These are phyloP conservation scores for Spiraea crenata DNA, from an alignment of 331 rosid species.

Conservation along the genomic window DNA sequence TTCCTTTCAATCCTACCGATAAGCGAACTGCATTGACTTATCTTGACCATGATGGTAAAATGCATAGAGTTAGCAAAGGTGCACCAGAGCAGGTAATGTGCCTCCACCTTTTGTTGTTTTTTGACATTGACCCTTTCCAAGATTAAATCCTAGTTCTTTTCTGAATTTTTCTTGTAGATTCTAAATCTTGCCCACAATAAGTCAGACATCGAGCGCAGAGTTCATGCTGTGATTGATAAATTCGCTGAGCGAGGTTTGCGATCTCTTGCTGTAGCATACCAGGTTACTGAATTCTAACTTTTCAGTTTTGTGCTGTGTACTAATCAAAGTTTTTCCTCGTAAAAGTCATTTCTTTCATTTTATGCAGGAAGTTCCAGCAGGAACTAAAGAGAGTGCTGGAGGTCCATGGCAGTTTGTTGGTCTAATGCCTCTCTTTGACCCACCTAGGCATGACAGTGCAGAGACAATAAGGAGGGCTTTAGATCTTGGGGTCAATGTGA, in stretches of 20 bases:
- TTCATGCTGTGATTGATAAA: constrained; percentile 92
- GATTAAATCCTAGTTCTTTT: constrained; percentile 21
- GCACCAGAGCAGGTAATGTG: constrained; percentile 93
- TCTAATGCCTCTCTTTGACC: constrained; percentile 94
- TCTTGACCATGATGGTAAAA: constrained; percentile 72
- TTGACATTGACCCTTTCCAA: background rate
- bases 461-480: constrained; percentile 97
- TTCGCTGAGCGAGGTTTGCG: constrained; percentile 97
- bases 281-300: constrained; percentile 46
- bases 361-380: constrained; percentile 91
- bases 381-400: constrained; percentile 91
- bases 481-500: constrained; percentile 94
- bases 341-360: constrained; percentile 14
- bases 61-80: constrained; percentile 99
- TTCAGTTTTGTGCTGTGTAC: constrained; percentile 12
- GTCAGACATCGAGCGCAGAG: constrained; percentile 85
- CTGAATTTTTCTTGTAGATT: constrained; percentile 50
- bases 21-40: constrained; percentile 97
- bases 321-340: background rate
- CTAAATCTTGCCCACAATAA: constrained; percentile 89
- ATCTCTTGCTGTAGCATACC: constrained; percentile 96
- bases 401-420: constrained; percentile 98
- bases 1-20: constrained; percentile 97
- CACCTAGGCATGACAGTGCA: constrained; percentile 99
- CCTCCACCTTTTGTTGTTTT: constrained; percentile 6